A percentile compares a stretch with the other conserved stretches of the same genome.
These are phyloP conservation scores for Wickerhamiella brachini DNA, from an alignment of 805 yeast genomes.

Conservation along the genomic window DNA sequence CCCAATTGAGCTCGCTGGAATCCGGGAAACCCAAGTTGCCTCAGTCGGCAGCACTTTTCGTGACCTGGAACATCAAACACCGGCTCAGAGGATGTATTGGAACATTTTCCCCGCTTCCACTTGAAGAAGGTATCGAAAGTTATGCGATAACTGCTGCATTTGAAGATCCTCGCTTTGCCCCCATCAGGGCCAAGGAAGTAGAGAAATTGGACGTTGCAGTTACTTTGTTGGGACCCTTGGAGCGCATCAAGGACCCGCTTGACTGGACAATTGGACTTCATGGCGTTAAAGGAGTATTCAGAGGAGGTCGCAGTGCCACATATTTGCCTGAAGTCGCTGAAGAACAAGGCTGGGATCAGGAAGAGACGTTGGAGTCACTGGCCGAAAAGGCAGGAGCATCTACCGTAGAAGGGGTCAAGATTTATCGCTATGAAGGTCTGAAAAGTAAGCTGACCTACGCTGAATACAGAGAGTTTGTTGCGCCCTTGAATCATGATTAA, in stretches of 20 bases:
- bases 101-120: constrained; percentile 46
- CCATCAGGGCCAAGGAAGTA: constrained; percentile 46
- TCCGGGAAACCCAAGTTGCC: not conserved
- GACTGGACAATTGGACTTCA: constrained; percentile 78
- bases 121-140: constrained; percentile 44
- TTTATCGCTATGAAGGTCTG: constrained; percentile 44
- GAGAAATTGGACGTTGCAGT: constrained; percentile 39
- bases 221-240: constrained; percentile 51
- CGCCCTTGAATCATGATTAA: not conserved
- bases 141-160: constrained; percentile 62
- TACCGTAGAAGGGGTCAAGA: constrained; percentile 27
- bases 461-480: constrained; percentile 22
- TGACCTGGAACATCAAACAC: constrained; percentile 56
- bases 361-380: constrained; percentile 55
- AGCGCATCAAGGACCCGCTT: constrained; percentile 34
- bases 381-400: constrained; percentile 47
- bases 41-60: constrained; percentile 41
- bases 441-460: constrained; percentile 32
- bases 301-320: constrained; percentile 47
- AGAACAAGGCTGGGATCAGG: constrained; percentile 73
- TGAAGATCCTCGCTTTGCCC: constrained; percentile 64
- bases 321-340: constrained; percentile 82
- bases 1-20: not conserved
- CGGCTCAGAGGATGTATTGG: constrained; percentile 85
- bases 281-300: constrained; percentile 56